Base-by-base conservation (phyloP, 140 eudicot species). In the Anethum foeniculum region DNA sequence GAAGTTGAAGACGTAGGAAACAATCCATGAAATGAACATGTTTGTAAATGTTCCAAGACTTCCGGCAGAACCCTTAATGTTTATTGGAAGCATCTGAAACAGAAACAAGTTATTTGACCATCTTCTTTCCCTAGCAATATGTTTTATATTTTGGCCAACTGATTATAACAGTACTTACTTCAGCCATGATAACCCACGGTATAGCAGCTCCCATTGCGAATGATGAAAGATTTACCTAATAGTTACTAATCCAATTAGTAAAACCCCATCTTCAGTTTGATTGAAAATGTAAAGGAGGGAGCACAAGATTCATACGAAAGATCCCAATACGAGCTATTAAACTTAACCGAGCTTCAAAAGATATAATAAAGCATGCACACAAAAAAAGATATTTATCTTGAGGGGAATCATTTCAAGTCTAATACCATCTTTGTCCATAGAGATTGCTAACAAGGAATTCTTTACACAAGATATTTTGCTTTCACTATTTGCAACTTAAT, bases 21-120 rank as follows among this genome's bases (percentile, higher is more conserved):
- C 85, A 34, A 77, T 30, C 85, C 85, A 85, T 21, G 81, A 38
- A 64, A 54, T 13, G 38, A 79, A 74, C 77, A 79, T n/a, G 71
- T 76, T 58, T 68, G 71, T 44, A 16, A 82, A 34, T 4, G 49
- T 32, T 28, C 46, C 80, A 19, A 85, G 81, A 76, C 88, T 76
- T 76, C 86, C 88, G 2, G 84, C 86, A 67, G 86, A 71, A 7
- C 88, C 88, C 75, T 75, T 82, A 48, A 85, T 81, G 77, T 82
- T 82, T 30, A 82, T 21, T 1, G 88, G 88, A 60, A 85, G 81
- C 28, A 85, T 80, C 88, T 85, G 81, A 43, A 43, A 81, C 30
- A 10, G 0, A 41, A 52, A 7, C 5, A 78, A 48, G 4, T 23
- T n/a, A 21, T 38, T n/a, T 0, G 14, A 43, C 56, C 18, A 43